Evolutionary conservation across 441 rosid species (phyloP), one percentile per base, ranked within the genome.

Genomic region (Adansonia grandidieri): DNA sequence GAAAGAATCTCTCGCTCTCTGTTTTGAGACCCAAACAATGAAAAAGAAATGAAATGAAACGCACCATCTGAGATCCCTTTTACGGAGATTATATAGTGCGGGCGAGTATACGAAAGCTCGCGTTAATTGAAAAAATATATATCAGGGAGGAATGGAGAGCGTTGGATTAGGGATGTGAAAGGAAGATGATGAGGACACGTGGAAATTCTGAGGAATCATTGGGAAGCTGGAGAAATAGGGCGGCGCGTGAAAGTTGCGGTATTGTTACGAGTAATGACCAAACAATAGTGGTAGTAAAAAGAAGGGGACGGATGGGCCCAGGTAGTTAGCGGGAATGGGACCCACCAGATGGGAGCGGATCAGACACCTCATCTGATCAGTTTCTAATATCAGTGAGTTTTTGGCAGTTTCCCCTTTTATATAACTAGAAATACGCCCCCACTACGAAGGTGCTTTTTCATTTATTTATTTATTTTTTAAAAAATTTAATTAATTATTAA

Each of bases 1-100:
- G 40, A 22, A 81, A 84, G 91, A 83, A 84, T 82, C 87, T 84
- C 71, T 79, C 80, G 77, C 67, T 22, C 37, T 42, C 11, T 47
- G 44, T 73, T 63, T 57, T 4, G 9, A 22, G 56, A 24, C 66
- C 50, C 28, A 37, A 9, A 40, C n/a, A 13, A 74, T 22, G 32
- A 40, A 37, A 47, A 56, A 15, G 44, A 70, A 57, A 48, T 48
- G 17, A 82, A 74, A 32, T 58, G 13, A 24, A 45, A 70, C 15
- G 58, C 69, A 22, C 6, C 42, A 76, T 37, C 50, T 19, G 47
- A 9, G n/a, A 2, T 15, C 13, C 6, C 60, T 64, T 65, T 1
- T 14, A 8, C 47, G 64, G 85, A 60, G 70, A 44, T 74, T 79
- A 3, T 80, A 72, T 0, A 9, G 76, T 82, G 84, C 48, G 85